Conservation (phyloP, 1,284 basidiomycete genomes). For the Cutaneotrichosporon sp. region DNA sequence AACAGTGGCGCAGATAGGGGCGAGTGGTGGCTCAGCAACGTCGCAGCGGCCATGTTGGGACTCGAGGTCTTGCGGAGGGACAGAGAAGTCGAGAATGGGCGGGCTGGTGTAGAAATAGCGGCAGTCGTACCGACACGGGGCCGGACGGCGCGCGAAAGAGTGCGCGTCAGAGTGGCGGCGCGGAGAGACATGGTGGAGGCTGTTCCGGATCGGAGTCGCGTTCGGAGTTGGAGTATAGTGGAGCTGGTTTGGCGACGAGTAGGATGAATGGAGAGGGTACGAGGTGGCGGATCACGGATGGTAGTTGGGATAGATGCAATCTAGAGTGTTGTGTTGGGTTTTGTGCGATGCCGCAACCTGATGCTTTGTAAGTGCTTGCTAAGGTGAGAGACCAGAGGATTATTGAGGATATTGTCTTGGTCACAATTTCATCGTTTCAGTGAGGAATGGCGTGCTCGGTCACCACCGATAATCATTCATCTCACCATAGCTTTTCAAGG, state of each 20-base stretch:
- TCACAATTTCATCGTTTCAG: background rate
- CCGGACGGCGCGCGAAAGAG: background rate
- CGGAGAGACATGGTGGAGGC: background rate
- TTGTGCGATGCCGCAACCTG: constrained; percentile 7
- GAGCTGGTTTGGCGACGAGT: background rate
- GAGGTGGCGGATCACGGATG: background rate
- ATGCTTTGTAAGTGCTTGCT: no score
- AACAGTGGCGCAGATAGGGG: background rate
- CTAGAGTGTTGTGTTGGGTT: background rate
- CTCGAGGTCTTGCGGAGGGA: background rate
- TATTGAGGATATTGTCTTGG: background rate
- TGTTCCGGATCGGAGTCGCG: background rate
- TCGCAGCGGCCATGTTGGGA: background rate
- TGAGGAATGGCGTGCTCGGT: constrained; percentile 1
- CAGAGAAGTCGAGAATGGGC: background rate
- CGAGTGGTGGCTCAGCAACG: background rate
- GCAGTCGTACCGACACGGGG: background rate
- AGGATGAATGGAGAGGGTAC: background rate
- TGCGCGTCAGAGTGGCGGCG: background rate
- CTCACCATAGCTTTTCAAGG: background rate
- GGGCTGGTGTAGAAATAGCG: background rate
- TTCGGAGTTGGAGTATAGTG: background rate
- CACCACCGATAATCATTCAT: background rate
- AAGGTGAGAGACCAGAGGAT: background rate
- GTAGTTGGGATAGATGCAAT: background rate